Conservation (phyloP, 257 asterid genomes). For the Solanum infundibuliforme region DNA sequence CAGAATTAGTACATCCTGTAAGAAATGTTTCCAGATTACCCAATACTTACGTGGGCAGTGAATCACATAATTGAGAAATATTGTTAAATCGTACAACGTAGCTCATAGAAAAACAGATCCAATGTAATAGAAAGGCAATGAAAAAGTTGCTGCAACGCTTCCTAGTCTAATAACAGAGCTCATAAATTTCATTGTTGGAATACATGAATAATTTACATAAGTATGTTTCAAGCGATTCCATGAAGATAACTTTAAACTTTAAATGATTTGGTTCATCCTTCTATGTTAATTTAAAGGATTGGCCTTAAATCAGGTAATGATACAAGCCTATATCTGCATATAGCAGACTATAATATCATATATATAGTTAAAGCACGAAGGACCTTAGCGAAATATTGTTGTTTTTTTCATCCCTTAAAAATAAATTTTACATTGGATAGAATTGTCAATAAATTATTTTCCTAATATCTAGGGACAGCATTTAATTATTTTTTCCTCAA, state of each 20-base stretch:
- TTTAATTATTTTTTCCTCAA: not conserved
- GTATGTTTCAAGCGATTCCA: not conserved
- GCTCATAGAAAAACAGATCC: not conserved
- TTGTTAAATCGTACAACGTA: not conserved
- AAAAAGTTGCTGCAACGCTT: not conserved
- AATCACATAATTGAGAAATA: not conserved
- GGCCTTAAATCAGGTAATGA: not conserved
- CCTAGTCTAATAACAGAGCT: not conserved
- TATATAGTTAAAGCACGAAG: not conserved
- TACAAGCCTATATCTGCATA: not conserved
- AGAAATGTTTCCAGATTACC: not conserved
- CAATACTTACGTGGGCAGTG: not conserved
- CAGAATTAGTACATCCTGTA: not conserved
- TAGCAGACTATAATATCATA: not conserved
- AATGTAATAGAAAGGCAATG: not conserved
- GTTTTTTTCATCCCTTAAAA: not conserved
- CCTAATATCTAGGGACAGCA: not conserved
- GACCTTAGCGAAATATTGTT: not conserved
- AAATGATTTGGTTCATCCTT: not conserved
- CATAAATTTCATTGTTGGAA: not conserved
- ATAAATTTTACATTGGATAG: not conserved
- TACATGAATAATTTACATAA: not conserved
- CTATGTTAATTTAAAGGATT: not conserved
- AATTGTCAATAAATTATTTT: not conserved
- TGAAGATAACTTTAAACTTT: not conserved